Evolutionary conservation across 306 rosid genomes (phyloP), one percentile per base, ranked within the genome.

Genomic region (Amphicarpaea edgeworthii): DNA sequence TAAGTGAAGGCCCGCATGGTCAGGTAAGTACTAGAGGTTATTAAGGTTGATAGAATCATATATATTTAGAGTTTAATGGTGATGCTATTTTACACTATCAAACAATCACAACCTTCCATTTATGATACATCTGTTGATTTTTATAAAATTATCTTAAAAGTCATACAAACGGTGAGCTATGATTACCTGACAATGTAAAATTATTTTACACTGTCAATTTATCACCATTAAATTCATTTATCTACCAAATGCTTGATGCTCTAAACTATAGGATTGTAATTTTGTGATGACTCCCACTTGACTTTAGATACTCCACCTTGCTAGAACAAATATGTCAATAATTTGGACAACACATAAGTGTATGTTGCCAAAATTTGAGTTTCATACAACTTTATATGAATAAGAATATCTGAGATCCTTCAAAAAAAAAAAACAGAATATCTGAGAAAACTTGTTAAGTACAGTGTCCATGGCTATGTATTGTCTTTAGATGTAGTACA

Each of bases 1-100:
- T 92, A 47, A 88, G 84, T 59, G 93, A 90, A 79, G 87, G 82
- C n/a, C 75, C 87, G 34, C 74, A 77, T 65, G 90, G 92, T 45
- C 97, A 87, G 93, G 99, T 95, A 83, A 43, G 75, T 12, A 42
- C 70, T 72, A 47, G 20, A 6, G 14, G 43, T n/a, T 64, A 28
- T 79, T 38, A 14, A 59, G 62, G 32, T 5, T 66, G 40, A 63
- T 30, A 9, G 50, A 63, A 74, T 62, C 81, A 40, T 7, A 34
- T 34, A 50, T 83, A 65, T 54, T 41, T n/a, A n/a, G n/a, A n/a
- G n/a, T n/a, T n/a, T n/a, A n/a, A n/a, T n/a, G n/a, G n/a, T n/a
- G n/a, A n/a, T n/a, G n/a, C n/a, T n/a, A n/a, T n/a, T n/a, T n/a
- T n/a, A n/a, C n/a, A n/a, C n/a, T n/a, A n/a, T n/a, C n/a, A n/a